Conservation (phyloP, 495 filamentous ascomycete species). For the Penicillium cosmopolitanum region DNA sequence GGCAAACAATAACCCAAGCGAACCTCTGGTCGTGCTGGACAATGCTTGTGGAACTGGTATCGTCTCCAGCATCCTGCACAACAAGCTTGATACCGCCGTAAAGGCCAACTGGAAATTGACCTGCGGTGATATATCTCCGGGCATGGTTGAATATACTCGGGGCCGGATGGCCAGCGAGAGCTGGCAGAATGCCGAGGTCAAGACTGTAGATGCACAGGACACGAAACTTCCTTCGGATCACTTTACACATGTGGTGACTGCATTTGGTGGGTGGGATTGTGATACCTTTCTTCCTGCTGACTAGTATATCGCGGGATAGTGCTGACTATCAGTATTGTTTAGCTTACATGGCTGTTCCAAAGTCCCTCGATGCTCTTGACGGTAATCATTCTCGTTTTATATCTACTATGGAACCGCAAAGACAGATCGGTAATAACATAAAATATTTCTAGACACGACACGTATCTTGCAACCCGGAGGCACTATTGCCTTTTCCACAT, state of each 20-base stretch:
- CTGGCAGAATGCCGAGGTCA: slow-evolving; percentile 38
- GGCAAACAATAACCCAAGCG: slow-evolving; percentile 21
- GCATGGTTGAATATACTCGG: slow-evolving; percentile 36
- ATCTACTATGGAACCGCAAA: not conserved
- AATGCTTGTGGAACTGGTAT: slow-evolving; percentile 50
- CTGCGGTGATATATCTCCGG: slow-evolving; percentile 41
- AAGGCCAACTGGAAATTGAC: slow-evolving; percentile 34
- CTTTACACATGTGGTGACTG: slow-evolving; percentile 39
- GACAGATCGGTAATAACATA: not conserved
- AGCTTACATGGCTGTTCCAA: slow-evolving; percentile 35
- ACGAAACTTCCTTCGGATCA: slow-evolving; percentile 30
- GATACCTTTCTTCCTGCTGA: too few relatives aligned
- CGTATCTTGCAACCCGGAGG: slow-evolving; percentile 44
- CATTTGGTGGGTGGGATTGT: slow-evolving; percentile 35
- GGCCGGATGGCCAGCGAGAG: slow-evolving; percentile 29
- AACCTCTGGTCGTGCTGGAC: slow-evolving; percentile 39
- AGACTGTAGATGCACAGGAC: slow-evolving; percentile 39
- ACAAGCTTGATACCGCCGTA: slow-evolving; percentile 22
- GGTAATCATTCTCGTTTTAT: slow-evolving; percentile 22
- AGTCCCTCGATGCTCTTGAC: slow-evolving; percentile 32
- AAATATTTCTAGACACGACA: slow-evolving; percentile 30
- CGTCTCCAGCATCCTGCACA: slow-evolving; percentile 34
- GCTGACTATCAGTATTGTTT: not conserved
- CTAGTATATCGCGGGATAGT: not conserved
- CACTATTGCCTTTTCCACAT: slow-evolving; percentile 39